Percentiles rank a stretch among this genome's conserved stretches.
Evolutionary conservation across 2,329 filamentous ascomycete genomes (phyloP).

Genomic region (Penicillium sp.): DNA sequence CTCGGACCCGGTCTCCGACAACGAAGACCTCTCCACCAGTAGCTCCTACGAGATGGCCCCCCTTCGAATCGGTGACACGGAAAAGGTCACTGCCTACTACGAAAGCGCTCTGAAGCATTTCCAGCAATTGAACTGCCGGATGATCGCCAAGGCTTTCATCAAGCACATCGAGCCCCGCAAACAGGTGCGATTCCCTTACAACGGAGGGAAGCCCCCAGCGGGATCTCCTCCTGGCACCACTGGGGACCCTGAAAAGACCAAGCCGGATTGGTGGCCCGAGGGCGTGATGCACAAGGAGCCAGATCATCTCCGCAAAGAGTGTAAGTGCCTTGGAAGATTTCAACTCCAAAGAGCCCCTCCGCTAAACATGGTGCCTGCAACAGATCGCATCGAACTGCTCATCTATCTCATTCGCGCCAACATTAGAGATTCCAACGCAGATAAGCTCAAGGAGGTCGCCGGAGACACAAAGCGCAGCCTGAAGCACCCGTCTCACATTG

Average conservation of each 20-base stretch:
- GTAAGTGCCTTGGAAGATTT: conserved; percentile 22
- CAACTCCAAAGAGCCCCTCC: neutral
- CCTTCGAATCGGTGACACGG: conserved; percentile 35
- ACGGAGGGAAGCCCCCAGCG: conserved; percentile 36
- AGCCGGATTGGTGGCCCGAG: conserved; percentile 42
- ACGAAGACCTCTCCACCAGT: conserved; percentile 18
- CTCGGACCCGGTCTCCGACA: conserved; percentile 18
- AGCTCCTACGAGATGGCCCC: conserved; percentile 24
- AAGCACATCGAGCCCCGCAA: conserved; percentile 45
- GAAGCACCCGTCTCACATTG: conserved; percentile 29
- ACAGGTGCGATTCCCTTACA: conserved; percentile 45
- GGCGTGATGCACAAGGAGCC: conserved; percentile 45
- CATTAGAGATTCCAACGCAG: conserved; percentile 31
- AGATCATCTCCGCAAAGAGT: conserved; percentile 43
- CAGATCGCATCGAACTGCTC: conserved; percentile 35
- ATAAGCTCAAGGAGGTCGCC: conserved; percentile 37
- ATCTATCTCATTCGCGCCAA: conserved; percentile 38
- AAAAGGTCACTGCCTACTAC: conserved; percentile 38
- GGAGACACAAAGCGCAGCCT: conserved; percentile 36
- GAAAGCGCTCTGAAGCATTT: conserved; percentile 37
- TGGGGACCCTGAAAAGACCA: conserved; percentile 41
- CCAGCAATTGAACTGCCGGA: conserved; percentile 43
- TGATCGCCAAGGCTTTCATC: conserved; percentile 43
- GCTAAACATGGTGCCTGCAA: conserved; percentile 7
- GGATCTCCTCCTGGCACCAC: conserved; percentile 33